Conservation (phyloP, 164 flowering plant genomes). For the Malania oleifera region DNA sequence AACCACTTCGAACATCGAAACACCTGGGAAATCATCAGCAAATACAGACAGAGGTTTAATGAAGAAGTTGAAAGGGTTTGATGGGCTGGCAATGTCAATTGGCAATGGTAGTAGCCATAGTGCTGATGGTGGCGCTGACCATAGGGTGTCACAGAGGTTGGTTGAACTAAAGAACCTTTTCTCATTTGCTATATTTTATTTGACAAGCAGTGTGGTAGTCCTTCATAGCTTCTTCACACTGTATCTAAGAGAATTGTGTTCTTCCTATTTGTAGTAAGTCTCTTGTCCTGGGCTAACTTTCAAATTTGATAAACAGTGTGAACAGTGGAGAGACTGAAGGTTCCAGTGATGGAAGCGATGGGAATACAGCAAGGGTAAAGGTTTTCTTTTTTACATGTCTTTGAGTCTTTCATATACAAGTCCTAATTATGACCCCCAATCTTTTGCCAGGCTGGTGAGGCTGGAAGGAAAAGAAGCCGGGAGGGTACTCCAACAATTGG, state of each 20-base stretch:
- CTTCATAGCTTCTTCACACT: not conserved
- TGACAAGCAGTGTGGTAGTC: no score
- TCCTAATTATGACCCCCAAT: constrained; percentile 2
- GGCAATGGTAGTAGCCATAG: constrained; percentile 57
- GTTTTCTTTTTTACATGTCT: not conserved
- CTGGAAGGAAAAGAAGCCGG: constrained; percentile 52
- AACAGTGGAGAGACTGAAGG: constrained; percentile 58
- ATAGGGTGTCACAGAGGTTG: constrained; percentile 40
- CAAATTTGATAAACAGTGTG: not conserved
- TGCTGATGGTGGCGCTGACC: constrained; percentile 36
- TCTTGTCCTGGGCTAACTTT: constrained; percentile 1
- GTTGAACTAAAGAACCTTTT: not conserved
- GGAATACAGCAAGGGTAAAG: constrained; percentile 52
- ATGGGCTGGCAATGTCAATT: constrained; percentile 73
- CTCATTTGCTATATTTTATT: not conserved
- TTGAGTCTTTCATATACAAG: not conserved
- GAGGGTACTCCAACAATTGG: constrained; percentile 47
- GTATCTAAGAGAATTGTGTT: not conserved
- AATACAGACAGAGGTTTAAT: constrained; percentile 49
- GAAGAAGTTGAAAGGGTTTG: constrained; percentile 71
- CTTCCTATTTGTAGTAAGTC: not conserved
- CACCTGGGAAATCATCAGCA: constrained; percentile 59
- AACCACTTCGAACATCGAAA: constrained; percentile 45
- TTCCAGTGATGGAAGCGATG: constrained; percentile 77
- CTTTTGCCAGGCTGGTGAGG: constrained; percentile 38